A percentile compares a stretch with the other conserved stretches of the same genome.
phyloP scores from a whole-genome alignment of 352 stramenopile genomes.

The Globisporangium nodosum region DNA sequence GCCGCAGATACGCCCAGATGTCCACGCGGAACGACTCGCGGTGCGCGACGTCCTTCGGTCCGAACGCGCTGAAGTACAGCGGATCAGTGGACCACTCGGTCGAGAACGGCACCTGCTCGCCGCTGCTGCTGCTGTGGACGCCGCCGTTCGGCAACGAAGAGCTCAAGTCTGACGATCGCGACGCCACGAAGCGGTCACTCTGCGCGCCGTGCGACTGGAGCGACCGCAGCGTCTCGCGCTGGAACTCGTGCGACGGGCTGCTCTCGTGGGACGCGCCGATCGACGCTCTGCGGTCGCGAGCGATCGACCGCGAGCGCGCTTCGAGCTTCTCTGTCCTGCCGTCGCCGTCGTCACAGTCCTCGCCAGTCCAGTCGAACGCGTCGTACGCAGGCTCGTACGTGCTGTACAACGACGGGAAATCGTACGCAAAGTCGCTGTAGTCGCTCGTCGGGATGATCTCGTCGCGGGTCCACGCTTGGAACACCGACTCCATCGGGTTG shows the following conservation, averaged over 20 bases:
- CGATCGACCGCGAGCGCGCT: not conserved
- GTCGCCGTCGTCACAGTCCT: conserved; percentile 1
- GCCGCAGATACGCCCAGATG: conserved; percentile 64
- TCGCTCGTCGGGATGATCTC: conserved; percentile 8
- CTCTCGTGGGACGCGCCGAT: conserved; percentile 6
- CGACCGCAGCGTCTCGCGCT: conserved; percentile 40
- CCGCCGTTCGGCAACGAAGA: not conserved
- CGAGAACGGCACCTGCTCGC: conserved; percentile 6
- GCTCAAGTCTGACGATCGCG: not conserved
- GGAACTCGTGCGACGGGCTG: conserved; percentile 18
- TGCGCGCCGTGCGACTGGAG: conserved; percentile 11
- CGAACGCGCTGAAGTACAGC: conserved; percentile 60
- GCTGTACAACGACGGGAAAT: conserved; percentile 5
- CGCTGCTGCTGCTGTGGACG: conserved; percentile 2
- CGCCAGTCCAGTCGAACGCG: conserved; percentile 11
- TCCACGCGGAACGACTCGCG: conserved; percentile 55
- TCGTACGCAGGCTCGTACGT: conserved; percentile 6
- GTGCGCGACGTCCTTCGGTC: conserved; percentile 28
- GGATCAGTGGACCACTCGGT: conserved; percentile 22
- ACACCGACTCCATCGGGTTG: conserved; percentile 10
- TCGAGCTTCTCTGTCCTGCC: not conserved
- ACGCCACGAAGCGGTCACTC: not conserved
- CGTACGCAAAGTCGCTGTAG: conserved; percentile 13
- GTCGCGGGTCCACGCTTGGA: conserved; percentile 17
- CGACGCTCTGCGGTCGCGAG: not conserved